These are phyloP conservation scores for Penicillium sp. DNA, from an alignment of 2,329 filamentous ascomycete species.

Conservation along the genomic window DNA sequence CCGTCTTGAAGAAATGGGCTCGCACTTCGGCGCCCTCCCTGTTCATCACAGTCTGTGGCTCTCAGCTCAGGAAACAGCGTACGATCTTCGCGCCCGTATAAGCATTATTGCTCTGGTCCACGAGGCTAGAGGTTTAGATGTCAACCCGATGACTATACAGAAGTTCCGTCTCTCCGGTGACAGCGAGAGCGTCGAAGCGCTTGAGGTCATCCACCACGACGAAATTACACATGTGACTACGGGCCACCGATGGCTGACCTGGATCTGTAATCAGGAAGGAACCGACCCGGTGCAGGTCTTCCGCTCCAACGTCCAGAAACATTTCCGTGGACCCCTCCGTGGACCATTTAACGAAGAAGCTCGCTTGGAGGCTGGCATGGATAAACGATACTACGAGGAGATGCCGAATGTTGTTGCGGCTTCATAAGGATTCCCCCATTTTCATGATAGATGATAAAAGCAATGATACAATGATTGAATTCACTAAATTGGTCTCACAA, in stretches of 20 bases:
- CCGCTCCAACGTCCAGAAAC: constrained; percentile 43
- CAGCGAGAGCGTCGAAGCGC: constrained; percentile 41
- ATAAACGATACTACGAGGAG: constrained; percentile 44
- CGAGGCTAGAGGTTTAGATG: constrained; percentile 48
- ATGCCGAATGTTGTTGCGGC: constrained; percentile 7
- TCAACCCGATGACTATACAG: constrained; percentile 50
- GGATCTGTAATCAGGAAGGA: constrained; percentile 49
- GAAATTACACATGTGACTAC: constrained; percentile 53
- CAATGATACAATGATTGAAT: constrained; percentile 1
- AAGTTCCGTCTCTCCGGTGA: constrained; percentile 47
- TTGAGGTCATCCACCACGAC: constrained; percentile 50
- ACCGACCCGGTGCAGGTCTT: constrained; percentile 49
- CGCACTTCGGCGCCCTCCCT: constrained; percentile 46
- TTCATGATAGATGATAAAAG: constrained; percentile 16
- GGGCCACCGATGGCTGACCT: constrained; percentile 49
- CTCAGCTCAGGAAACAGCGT: constrained; percentile 44
- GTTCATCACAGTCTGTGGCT: constrained; percentile 50
- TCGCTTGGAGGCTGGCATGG: constrained; percentile 46
- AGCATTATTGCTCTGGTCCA: constrained; percentile 51
- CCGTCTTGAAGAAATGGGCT: constrained; percentile 47
- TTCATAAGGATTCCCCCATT: constrained; percentile 2
- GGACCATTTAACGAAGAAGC: constrained; percentile 50
- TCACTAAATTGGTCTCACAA: background rate
- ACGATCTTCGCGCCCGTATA: constrained; percentile 48
- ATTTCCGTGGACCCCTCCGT: constrained; percentile 45